Base-by-base conservation (phyloP, 805 yeast species). In the Torulaspora franciscae region DNA sequence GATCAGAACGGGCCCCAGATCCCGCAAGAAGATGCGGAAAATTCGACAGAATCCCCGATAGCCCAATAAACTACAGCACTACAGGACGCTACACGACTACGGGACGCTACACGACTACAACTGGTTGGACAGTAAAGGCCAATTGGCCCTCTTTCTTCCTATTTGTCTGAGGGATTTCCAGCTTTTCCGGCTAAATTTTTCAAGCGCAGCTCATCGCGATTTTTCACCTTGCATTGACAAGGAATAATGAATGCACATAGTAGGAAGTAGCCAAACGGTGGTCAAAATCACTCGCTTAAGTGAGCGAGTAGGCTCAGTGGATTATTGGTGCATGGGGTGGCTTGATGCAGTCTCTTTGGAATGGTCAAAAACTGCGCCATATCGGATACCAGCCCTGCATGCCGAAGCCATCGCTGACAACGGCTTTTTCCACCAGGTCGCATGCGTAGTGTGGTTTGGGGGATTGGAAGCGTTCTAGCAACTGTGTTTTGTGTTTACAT, bases 351-450 rank as follows among this genome's bases (percentile, higher is more conserved):
- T 11, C 15, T 8, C n/a, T 9, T 32, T 13, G n/a, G 15, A 3
- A 25, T 11, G 26, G 26, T 27, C 11, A 6, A 27, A 33, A 33
- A 33, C 19, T 33, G 33, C 33, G 33, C 33, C 33, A 13, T 14
- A 14, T 30, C 19, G 11, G 32, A 8, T 29, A 10, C 19, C 22
- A 19, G 41, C 41, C 34, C 41, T 37, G 41, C 32, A 34, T 27
- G 17, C 34, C 32, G 17, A 17, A 14, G 41, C 26, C 33, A 22
- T 37, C 41, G 41, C 34, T 22, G 19, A 23, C 22, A 28, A 37
- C 34, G 34, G 33, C 34, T 14, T n/a, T 26, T 26, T 15, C 22
- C n/a, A 27, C 4, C 30, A 13, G 11, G 30, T 10, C 6, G 13
- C 13, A 11, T 27, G 6, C 6, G 13, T 6, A 13, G 11, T 27